A percentile compares a stretch with the other conserved stretches of the same genome.
Conservation (phyloP, 2,329 filamentous ascomycete species). For the Fusarium incarnatum region DNA sequence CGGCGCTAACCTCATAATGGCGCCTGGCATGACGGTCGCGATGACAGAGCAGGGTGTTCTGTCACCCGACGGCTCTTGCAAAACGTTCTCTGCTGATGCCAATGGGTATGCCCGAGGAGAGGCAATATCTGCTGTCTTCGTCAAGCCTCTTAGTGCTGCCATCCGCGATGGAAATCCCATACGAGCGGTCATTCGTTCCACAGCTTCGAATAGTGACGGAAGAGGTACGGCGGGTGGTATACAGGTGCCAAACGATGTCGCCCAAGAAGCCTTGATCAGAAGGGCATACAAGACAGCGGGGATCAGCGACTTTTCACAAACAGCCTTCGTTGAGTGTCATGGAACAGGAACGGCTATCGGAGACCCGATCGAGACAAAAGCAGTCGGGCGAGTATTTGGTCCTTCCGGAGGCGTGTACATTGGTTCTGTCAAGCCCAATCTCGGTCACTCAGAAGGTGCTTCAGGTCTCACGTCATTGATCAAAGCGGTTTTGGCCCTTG, state of each 20-base stretch:
- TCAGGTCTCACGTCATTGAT: background rate
- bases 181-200: background rate
- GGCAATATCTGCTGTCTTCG: conserved; percentile 10
- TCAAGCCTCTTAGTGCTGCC: background rate
- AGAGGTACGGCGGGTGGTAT: conserved; percentile 7
- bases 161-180: conserved; percentile 1
- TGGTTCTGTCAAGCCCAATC: conserved; percentile 1
- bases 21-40: conserved; percentile 6
- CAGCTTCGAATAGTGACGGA: conserved; percentile 21
- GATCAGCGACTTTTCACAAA: background rate
- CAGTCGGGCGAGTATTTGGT: background rate
- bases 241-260: conserved; percentile 1
- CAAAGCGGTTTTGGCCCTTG: conserved; percentile 45
- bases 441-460: conserved; percentile 1
- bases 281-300: background rate
- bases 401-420: background rate
- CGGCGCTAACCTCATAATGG: conserved; percentile 17
- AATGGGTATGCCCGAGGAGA: conserved; percentile 31
- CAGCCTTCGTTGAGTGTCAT: conserved; percentile 3
- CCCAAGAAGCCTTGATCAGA: conserved; percentile 2
- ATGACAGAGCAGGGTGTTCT: conserved; percentile 5
- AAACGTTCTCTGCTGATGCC: conserved; percentile 12
- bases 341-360: conserved; percentile 8
- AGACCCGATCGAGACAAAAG: conserved; percentile 6
- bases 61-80: conserved; percentile 9